Base-by-base conservation (phyloP, 2,329 filamentous ascomycete species). In the Magnaporthiopsis incrustans region DNA sequence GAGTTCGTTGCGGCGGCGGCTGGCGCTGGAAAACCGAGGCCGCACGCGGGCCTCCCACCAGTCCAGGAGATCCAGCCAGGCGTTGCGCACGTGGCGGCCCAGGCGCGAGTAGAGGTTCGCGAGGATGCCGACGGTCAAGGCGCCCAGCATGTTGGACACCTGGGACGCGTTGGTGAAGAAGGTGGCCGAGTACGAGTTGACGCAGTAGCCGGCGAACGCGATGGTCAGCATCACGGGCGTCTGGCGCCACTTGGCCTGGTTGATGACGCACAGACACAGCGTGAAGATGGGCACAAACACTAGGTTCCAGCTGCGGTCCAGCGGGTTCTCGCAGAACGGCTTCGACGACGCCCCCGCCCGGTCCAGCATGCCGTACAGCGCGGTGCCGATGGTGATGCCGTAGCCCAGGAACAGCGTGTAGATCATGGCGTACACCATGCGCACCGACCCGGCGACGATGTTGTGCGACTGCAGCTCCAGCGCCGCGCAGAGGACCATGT, bases 241-340 rank as follows among this genome's bases (percentile, higher is more conserved):
- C 72, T 94, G 90, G 69, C 85, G 88, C 84, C 85, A 91, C 75
- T 92, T 91, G 65, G 89, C 89, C 68, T 94, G 90, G 74, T 93
- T 93, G 70, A 76, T 73, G 61, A 71, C 65, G 65, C 74, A 76
- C 2, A 91, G 79, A 68, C 87, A 90, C 32, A 89, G 72, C 2
- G 88, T 85, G 75, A 91, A 92, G 14, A 82, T 76, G 0, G 87
- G 78, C 1, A 91, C 89, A 70, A 90, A 90, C 33, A 89, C 67
- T 8, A 77, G 65, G 63, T 77, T 72, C 69, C 73, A 77, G 67
- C 83, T 81, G 67, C 81, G 56, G 32, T 30, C 22, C 7, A 87
- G 79, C 0, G 80, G 74, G 64, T 22, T 59, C 8, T 67, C 61
- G 66, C 85, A 84, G 44, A 73, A 76, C 30, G 78, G 79, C 4